Conservation (phyloP, 2,329 filamentous ascomycete genomes). For the Pseudogymnoascus sp. region DNA sequence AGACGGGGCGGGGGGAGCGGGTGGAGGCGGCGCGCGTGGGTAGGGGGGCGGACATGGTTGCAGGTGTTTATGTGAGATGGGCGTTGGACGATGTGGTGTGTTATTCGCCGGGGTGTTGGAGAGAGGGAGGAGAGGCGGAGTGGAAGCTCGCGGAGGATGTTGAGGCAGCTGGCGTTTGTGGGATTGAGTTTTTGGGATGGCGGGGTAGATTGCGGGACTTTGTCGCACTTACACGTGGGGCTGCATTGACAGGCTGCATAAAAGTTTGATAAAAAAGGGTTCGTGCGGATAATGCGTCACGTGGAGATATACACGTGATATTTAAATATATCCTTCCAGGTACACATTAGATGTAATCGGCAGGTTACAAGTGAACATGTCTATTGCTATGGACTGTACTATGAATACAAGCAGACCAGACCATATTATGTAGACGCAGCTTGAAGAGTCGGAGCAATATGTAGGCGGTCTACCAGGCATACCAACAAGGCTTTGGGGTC, state of each 20-base stretch:
- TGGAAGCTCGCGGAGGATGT: not conserved
- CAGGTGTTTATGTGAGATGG: not conserved
- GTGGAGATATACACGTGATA: too few relatives aligned
- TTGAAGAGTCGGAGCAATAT: too few relatives aligned
- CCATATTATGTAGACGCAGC: too few relatives aligned
- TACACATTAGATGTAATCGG: too few relatives aligned
- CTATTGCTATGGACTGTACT: too few relatives aligned
- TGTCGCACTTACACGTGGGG: not conserved
- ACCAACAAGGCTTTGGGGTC: too few relatives aligned
- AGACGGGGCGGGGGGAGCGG: conserved; percentile 21
- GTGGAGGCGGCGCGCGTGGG: conserved; percentile 3
- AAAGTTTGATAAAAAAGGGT: not conserved
- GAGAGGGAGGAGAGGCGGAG: not conserved
- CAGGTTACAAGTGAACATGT: too few relatives aligned
- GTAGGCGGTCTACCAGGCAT: too few relatives aligned
- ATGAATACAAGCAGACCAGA: too few relatives aligned
- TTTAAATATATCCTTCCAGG: too few relatives aligned
- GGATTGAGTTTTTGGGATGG: conserved; percentile 5
- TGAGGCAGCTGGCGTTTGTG: not conserved
- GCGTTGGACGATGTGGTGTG: not conserved
- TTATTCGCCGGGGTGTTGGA: not conserved
- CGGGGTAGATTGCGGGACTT: not conserved
- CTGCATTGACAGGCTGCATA: conserved; percentile 2
- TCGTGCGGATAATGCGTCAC: not conserved
- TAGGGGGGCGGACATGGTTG: not conserved